Evolutionary conservation across 2,329 filamentous ascomycete genomes (phyloP).

Genomic region (Stemphylium lycopersici): DNA sequence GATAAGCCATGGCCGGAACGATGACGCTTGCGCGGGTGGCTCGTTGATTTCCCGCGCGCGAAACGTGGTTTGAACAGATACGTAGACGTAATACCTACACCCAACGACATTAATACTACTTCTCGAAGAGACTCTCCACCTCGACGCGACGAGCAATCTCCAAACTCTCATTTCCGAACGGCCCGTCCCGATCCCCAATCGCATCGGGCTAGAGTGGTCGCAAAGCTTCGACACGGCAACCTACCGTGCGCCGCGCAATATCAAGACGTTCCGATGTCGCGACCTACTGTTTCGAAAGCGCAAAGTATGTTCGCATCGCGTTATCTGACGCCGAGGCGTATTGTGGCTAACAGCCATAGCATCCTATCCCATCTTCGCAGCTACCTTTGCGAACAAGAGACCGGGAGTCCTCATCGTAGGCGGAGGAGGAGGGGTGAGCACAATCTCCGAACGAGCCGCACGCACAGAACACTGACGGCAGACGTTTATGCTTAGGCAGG

Average conservation of each 20-base stretch:
- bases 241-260: conserved; percentile 3
- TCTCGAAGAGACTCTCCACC: neutral
- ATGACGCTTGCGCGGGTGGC: conserved; percentile 19
- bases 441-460: conserved; percentile 16
- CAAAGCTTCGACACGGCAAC: conserved; percentile 3
- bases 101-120: neutral
- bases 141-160: conserved; percentile 2
- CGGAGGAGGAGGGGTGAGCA: conserved; percentile 79
- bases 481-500: conserved; percentile 55
- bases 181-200: neutral
- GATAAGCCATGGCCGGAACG: conserved; percentile 15
- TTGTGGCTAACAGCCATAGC: conserved; percentile 18
- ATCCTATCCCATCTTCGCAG: conserved; percentile 80
- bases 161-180: neutral
- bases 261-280: conserved; percentile 31
- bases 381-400: conserved; percentile 82
- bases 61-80: conserved; percentile 24
- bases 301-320: conserved; percentile 21
- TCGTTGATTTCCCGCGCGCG: conserved; percentile 18
- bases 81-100: conserved; percentile 5
- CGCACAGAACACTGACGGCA: conserved; percentile 6
- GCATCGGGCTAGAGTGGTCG: neutral
- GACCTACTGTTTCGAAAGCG: conserved; percentile 39
- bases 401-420: conserved; percentile 77
- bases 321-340: neutral